Evolutionary conservation across 2,329 filamentous ascomycete genomes (phyloP).

Genomic region (Lojkania enalia): DNA sequence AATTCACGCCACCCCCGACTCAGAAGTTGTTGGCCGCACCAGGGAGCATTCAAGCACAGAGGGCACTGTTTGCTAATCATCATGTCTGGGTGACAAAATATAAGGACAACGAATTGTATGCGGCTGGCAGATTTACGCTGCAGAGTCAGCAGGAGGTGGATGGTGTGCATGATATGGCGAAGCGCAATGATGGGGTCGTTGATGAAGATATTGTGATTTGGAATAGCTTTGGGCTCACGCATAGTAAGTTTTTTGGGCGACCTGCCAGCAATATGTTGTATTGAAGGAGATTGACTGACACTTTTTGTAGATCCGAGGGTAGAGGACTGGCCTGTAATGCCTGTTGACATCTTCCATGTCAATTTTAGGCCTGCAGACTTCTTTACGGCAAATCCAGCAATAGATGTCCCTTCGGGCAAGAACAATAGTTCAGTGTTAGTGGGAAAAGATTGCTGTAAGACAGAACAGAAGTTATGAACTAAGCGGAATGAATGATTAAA

Average conservation of each 20-base stretch:
- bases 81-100: constrained; percentile 60
- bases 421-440: constrained; percentile 36
- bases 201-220: constrained; percentile 56
- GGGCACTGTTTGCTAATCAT: constrained; percentile 55
- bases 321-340: constrained; percentile 58
- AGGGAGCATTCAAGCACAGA: constrained; percentile 49
- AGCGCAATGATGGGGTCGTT: constrained; percentile 47
- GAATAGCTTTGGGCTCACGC: constrained; percentile 55
- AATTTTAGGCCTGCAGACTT: constrained; percentile 57
- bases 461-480: constrained; percentile 19
- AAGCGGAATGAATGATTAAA: constrained; percentile 1
- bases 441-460: constrained; percentile 28
- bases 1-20: constrained; percentile 51
- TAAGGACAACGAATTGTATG: constrained; percentile 55
- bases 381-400: constrained; percentile 57
- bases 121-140: constrained; percentile 53
- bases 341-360: constrained; percentile 53
- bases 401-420: constrained; percentile 54
- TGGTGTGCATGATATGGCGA: constrained; percentile 50
- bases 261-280: too few species aligned
- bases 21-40: constrained; percentile 55
- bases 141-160: constrained; percentile 50
- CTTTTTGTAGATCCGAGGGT: constrained; percentile 17
- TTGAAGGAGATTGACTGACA: too few species aligned
- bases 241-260: constrained; percentile 39